Evolutionary conservation across 1,284 basidiomycete genomes (phyloP).

Genomic region (Hemileia vastatrix): DNA sequence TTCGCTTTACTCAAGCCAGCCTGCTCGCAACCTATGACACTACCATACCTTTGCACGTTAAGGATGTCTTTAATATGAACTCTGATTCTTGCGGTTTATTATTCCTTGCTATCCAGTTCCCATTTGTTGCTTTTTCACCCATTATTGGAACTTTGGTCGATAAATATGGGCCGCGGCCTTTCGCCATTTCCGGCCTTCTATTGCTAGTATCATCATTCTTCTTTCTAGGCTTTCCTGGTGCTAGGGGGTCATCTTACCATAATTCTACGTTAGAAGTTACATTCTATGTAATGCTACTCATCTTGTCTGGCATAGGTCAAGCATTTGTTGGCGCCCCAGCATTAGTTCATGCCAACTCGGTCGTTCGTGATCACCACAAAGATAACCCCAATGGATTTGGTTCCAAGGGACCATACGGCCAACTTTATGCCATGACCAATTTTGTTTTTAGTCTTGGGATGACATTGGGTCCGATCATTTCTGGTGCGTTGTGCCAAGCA

Average conservation of each 20-base stretch:
- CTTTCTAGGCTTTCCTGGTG: slow-evolving; percentile 1
- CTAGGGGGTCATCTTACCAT: too few species aligned
- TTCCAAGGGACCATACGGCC: slow-evolving; percentile 18
- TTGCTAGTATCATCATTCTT: slow-evolving; percentile 6
- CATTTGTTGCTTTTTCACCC: slow-evolving; percentile 10
- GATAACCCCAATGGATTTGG: slow-evolving; percentile 9
- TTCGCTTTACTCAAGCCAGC: slow-evolving; percentile 17
- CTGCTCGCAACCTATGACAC: slow-evolving; percentile 12
- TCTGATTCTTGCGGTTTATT: slow-evolving; percentile 9
- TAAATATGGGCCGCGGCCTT: not conserved
- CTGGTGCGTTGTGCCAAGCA: not conserved
- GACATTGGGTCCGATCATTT: slow-evolving; percentile 15
- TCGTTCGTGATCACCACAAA: slow-evolving; percentile 2
- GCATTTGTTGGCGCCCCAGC: slow-evolving; percentile 8
- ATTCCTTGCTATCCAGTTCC: slow-evolving; percentile 14
- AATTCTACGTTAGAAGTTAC: too few species aligned
- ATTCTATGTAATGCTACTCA: too few species aligned
- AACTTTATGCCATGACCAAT: slow-evolving; percentile 21
- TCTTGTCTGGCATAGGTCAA: slow-evolving; percentile 8
- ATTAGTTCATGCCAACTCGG: slow-evolving; percentile 16
- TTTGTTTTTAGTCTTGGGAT: slow-evolving; percentile 17
- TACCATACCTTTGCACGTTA: slow-evolving; percentile 14
- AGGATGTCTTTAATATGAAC: slow-evolving; percentile 6
- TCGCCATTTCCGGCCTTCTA: not conserved
- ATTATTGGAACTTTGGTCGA: slow-evolving; percentile 13